Percentiles rank a stretch among this genome's conserved stretches.
Evolutionary conservation across 2,329 filamentous ascomycete genomes (phyloP).

Genomic region (Claviceps sp.): DNA sequence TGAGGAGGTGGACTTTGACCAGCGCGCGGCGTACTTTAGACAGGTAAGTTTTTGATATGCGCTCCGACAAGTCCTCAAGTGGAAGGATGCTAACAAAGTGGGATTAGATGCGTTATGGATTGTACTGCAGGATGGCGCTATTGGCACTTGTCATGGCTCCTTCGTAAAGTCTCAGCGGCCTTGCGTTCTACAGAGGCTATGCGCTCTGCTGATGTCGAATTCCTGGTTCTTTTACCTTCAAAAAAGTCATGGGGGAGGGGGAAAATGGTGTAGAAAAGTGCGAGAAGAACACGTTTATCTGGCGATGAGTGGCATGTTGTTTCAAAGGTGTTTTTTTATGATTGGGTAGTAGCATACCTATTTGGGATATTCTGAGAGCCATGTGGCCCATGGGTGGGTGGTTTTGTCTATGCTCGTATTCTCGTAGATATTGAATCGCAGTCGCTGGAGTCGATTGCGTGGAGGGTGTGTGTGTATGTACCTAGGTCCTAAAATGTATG

Average conservation of each 20-base stretch:
- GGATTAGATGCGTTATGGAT: conserved; percentile 81
- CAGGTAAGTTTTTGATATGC: conserved; percentile 56
- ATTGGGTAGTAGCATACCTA: neutral
- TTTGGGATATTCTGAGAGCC: neutral
- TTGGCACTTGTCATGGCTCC: conserved; percentile 73
- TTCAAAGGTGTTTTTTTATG: too few species aligned
- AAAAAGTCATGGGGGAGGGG: too few species aligned
- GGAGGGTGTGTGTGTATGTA: neutral
- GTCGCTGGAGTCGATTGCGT: conserved; percentile 6
- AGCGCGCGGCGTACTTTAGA: conserved; percentile 93
- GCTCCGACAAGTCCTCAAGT: neutral
- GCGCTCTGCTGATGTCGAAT: neutral
- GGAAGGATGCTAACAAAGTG: neutral
- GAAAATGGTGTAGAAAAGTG: too few species aligned
- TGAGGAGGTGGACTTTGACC: conserved; percentile 95
- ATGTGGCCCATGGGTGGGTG: neutral
- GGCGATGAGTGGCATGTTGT: too few species aligned
- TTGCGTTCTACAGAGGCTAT: neutral
- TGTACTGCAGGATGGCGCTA: conserved; percentile 96
- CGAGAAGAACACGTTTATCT: too few species aligned
- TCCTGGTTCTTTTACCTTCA: too few species aligned
- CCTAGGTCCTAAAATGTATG: neutral
- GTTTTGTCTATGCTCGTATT: neutral
- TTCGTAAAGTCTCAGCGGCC: conserved; percentile 4
- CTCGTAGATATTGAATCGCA: neutral